Percentiles rank a stretch among this genome's conserved stretches.
Evolutionary conservation across 768 basidiomycete species (phyloP).

Genomic region (Suillus sp.): DNA sequence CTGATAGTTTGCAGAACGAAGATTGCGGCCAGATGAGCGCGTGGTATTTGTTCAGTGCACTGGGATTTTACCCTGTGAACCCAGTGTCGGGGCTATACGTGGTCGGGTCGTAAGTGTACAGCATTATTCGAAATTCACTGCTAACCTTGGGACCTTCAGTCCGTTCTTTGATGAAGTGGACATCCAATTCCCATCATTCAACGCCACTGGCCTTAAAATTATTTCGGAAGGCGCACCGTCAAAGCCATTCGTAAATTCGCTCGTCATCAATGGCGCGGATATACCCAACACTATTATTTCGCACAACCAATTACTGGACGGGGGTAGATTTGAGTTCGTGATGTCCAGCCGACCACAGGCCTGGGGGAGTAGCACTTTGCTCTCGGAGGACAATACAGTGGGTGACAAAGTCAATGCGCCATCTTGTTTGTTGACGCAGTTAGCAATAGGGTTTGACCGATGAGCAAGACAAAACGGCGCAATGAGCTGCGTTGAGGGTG

Average conservation of each 20-base stretch:
- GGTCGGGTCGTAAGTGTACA: conserved; percentile 61
- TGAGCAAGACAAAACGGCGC: too few relatives aligned
- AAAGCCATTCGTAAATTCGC: conserved; percentile 60
- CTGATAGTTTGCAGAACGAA: conserved; percentile 58
- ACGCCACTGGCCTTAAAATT: conserved; percentile 46
- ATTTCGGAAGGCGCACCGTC: conserved; percentile 55
- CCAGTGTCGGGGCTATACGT: conserved; percentile 77
- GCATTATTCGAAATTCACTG: background rate
- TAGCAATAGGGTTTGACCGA: too few relatives aligned
- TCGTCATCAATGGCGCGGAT: conserved; percentile 55
- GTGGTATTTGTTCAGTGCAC: conserved; percentile 81
- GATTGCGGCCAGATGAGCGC: conserved; percentile 92
- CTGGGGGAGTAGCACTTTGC: conserved; percentile 41
- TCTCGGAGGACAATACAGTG: background rate
- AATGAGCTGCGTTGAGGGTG: too few relatives aligned
- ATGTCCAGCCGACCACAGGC: conserved; percentile 56
- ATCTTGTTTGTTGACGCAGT: too few relatives aligned
- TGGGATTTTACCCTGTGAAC: conserved; percentile 87
- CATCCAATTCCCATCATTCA: conserved; percentile 50
- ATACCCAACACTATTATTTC: conserved; percentile 50
- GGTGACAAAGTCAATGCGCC: too few relatives aligned
- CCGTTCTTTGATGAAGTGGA: conserved; percentile 57
- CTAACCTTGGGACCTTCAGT: conserved; percentile 21
- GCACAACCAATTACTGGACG: conserved; percentile 62
- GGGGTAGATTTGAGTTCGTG: conserved; percentile 61